Evolutionary conservation across 2,329 filamentous ascomycete species (phyloP).

Genomic region (Annulohypoxylon truncatum): DNA sequence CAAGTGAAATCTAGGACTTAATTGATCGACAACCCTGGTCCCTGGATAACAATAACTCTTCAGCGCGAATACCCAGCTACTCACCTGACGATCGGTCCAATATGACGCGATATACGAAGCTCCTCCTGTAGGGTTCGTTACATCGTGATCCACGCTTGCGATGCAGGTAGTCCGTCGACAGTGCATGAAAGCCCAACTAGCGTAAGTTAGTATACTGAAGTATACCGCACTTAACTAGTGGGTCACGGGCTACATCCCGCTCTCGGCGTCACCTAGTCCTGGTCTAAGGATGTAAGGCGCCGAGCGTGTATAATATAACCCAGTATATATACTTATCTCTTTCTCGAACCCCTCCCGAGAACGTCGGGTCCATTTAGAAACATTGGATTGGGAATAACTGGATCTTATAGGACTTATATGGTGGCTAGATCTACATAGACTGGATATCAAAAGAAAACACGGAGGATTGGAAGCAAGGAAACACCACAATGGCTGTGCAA

Average conservation of each 20-base stretch:
- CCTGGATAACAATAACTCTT: neutral
- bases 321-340: slow-evolving; percentile 4
- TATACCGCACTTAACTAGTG: slow-evolving; percentile 31
- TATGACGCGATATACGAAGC: slow-evolving; percentile 28
- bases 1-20: slow-evolving; percentile 8
- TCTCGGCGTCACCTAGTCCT: slow-evolving; percentile 26
- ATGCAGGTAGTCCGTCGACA: slow-evolving; percentile 25
- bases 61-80: neutral
- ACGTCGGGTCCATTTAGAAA: neutral
- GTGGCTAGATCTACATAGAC: neutral
- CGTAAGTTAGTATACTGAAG: slow-evolving; percentile 33
- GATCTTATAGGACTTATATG: neutral
- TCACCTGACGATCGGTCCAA: slow-evolving; percentile 1
- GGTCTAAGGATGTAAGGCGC: slow-evolving; percentile 17
- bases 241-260: slow-evolving; percentile 27
- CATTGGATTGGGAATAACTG: neutral
- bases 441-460: neutral
- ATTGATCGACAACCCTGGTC: slow-evolving; percentile 18
- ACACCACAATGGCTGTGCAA: slow-evolving; percentile 39
- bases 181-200: slow-evolving; percentile 39
- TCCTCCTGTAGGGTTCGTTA: slow-evolving; percentile 22
- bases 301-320: slow-evolving; percentile 16
- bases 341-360: neutral
- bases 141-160: slow-evolving; percentile 33
- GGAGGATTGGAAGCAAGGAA: neutral